These are phyloP conservation scores for Diaporthe aspalathi DNA, from an alignment of 2,329 filamentous ascomycete genomes.

Conservation along the genomic window DNA sequence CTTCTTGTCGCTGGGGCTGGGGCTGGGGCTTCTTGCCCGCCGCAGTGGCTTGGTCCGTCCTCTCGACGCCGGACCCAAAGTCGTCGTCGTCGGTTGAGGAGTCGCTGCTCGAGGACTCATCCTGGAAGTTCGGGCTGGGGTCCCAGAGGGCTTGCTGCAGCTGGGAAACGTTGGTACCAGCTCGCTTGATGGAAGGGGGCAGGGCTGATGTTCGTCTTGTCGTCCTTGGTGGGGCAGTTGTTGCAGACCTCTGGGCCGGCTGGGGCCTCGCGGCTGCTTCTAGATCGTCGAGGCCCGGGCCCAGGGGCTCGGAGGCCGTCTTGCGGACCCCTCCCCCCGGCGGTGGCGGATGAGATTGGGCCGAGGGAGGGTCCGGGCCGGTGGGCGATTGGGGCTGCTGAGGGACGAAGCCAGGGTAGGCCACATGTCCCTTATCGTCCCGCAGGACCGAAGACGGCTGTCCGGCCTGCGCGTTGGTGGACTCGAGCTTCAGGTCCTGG, in stretches of 20 bases:
- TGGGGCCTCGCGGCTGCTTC: conserved; percentile 35
- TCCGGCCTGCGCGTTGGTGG: conserved; percentile 42
- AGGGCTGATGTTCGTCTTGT: conserved; percentile 38
- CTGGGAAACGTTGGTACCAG: conserved; percentile 46
- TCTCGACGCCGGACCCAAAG: conserved; percentile 16
- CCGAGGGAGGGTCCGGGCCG: not conserved
- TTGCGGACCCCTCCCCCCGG: conserved; percentile 28
- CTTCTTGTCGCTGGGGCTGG: conserved; percentile 15
- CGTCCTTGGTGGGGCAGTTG: conserved; percentile 40
- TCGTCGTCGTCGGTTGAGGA: conserved; percentile 45
- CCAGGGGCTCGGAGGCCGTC: conserved; percentile 38
- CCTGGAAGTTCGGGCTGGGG: conserved; percentile 34
- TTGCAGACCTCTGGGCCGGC: conserved; percentile 42
- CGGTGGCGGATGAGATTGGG: not conserved
- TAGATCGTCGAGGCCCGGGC: not conserved
- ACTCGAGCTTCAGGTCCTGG: conserved; percentile 45
- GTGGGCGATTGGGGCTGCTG: conserved; percentile 44
- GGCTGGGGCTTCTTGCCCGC: conserved; percentile 4
- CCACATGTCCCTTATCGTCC: conserved; percentile 47
- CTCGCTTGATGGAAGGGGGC: conserved; percentile 41
- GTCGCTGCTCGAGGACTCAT: conserved; percentile 42
- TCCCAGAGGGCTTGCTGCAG: conserved; percentile 46
- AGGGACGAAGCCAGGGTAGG: conserved; percentile 50
- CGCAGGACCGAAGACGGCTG: conserved; percentile 47
- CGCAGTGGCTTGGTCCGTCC: conserved; percentile 23